Conservation (phyloP, 768 basidiomycete species). For the Leccinum imitatum region DNA sequence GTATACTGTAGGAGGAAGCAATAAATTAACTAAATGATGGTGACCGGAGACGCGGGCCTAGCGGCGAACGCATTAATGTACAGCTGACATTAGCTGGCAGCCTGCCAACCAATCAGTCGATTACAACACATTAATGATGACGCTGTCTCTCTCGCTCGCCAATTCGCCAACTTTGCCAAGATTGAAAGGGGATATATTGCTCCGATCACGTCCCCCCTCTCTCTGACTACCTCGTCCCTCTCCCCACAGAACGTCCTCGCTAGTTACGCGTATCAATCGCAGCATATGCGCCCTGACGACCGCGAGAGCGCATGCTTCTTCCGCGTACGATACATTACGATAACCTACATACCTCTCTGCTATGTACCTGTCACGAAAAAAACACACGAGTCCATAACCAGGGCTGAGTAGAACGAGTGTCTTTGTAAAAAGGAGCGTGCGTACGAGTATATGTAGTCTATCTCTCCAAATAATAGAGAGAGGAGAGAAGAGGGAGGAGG, state of each 20-base stretch:
- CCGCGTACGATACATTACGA: background rate
- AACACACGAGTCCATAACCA: background rate
- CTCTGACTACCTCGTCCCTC: background rate
- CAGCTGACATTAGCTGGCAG: background rate
- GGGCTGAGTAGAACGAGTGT: background rate
- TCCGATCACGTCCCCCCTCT: background rate
- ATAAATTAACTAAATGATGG: background rate
- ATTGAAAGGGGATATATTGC: background rate
- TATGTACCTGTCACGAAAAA: background rate
- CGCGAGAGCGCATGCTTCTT: background rate
- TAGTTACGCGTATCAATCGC: background rate
- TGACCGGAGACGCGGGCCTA: background rate
- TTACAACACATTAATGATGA: background rate
- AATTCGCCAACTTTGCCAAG: background rate
- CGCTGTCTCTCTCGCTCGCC: background rate
- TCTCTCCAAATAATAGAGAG: background rate
- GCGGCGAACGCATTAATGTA: background rate
- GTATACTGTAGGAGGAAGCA: background rate
- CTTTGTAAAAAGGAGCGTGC: background rate
- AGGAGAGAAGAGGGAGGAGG: background rate
- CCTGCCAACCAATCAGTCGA: background rate
- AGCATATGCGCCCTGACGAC: background rate
- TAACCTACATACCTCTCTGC: background rate
- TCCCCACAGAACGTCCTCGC: background rate
- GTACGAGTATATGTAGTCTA: background rate